Conservation (phyloP, 2,329 filamentous ascomycete species). For the Geosmithia putterillii region DNA sequence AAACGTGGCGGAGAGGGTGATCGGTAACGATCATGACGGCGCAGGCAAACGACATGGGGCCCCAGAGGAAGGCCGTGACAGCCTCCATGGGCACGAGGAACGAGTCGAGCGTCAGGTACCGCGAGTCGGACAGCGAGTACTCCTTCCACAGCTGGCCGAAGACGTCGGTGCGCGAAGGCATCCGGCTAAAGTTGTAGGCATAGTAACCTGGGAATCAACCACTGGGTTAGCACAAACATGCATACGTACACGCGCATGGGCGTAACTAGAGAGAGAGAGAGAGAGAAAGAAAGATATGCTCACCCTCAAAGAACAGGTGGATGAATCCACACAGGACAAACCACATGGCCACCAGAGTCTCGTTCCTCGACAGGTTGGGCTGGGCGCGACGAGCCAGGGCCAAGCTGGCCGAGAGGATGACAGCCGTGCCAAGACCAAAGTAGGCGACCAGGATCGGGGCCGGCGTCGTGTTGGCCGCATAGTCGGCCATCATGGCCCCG, state of each 20-base stretch:
- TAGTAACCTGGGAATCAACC: constrained; percentile 26
- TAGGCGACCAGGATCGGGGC: constrained; percentile 44
- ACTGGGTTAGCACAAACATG: neutral
- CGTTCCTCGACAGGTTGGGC: constrained; percentile 36
- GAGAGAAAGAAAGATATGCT: neutral
- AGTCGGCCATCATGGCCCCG: constrained; percentile 47
- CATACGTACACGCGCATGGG: neutral
- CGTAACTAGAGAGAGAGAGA: neutral
- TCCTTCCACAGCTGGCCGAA: constrained; percentile 47
- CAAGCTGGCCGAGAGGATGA: constrained; percentile 45
- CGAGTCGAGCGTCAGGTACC: constrained; percentile 38
- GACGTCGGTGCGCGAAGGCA: constrained; percentile 26
- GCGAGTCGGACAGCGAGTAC: constrained; percentile 42
- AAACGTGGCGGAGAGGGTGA: constrained; percentile 32
- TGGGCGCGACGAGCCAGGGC: constrained; percentile 37
- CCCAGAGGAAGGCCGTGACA: constrained; percentile 39
- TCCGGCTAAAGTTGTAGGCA: constrained; percentile 25
- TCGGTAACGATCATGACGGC: constrained; percentile 29
- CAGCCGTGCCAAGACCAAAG: constrained; percentile 44
- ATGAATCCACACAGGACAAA: constrained; percentile 56
- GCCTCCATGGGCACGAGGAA: constrained; percentile 46
- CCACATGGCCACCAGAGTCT: constrained; percentile 56
- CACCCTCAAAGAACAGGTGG: constrained; percentile 30
- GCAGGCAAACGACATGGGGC: constrained; percentile 35
- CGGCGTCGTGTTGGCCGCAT: constrained; percentile 52